Evolutionary conservation across 352 stramenopile species (phyloP).

Genomic region (Pythium sp.): DNA sequence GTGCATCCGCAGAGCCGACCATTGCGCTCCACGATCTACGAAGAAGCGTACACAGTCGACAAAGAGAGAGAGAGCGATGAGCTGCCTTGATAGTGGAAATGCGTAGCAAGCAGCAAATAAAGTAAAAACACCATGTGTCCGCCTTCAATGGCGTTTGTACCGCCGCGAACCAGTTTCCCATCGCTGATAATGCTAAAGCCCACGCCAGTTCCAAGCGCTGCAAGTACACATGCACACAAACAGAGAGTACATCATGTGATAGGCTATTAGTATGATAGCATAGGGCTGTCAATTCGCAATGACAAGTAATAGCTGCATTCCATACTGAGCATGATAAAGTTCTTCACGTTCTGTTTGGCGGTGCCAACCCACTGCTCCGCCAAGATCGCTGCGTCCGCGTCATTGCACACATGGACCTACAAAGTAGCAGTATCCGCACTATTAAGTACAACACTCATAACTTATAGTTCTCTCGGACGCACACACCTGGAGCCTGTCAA

Average conservation of each 20-base stretch:
- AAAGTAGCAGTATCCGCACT: not conserved
- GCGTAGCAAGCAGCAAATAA: too few species aligned
- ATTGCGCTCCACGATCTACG: constrained; percentile 83
- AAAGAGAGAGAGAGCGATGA: too few species aligned
- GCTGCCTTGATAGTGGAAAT: too few species aligned
- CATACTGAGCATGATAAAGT: constrained; percentile 86
- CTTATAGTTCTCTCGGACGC: constrained; percentile 8
- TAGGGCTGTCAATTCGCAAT: not conserved
- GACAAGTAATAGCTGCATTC: not conserved
- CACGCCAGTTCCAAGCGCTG: constrained; percentile 76
- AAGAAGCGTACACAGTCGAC: not conserved
- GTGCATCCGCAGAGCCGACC: constrained; percentile 69
- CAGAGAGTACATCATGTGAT: not conserved
- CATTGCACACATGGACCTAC: constrained; percentile 62
- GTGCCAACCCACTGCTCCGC: constrained; percentile 80
- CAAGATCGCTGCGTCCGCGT: constrained; percentile 77
- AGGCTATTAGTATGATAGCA: not conserved
- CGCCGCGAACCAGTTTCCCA: constrained; percentile 64
- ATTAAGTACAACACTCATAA: not conserved
- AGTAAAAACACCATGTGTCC: constrained; percentile 57
- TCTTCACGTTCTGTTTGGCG: constrained; percentile 50
- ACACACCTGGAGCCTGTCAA: constrained; percentile 24
- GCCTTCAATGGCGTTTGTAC: constrained; percentile 69
- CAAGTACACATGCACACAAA: not conserved
- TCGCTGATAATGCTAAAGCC: constrained; percentile 67